Evolutionary conservation across 176 grass and related monocot genomes (phyloP), one percentile per base, ranked within the genome.

Genomic region (Saccharum spontaneum): DNA sequence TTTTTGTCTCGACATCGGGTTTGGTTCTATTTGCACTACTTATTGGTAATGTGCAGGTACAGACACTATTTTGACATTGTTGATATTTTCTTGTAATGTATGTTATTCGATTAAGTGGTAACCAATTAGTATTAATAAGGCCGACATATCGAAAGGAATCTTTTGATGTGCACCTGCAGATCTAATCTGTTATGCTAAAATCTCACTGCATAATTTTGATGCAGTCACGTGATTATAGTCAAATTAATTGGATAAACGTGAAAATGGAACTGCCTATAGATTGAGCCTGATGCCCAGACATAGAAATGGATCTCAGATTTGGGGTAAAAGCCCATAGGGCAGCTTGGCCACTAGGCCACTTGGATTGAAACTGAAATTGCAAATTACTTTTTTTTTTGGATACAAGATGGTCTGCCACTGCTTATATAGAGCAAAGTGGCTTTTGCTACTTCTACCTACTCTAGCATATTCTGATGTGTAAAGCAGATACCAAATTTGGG

Each of bases 1-100:
- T 87, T 87, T 95, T 83, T 86, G 91, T 98, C 70, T 89, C 97
- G 14, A 86, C 90, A 81, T 88, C 89, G 10, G 97, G 93, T 65
- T 91, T 98, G 80, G 89, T 98, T 84, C 91, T 98, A 55, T 98
- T 98, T 87, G 93, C 97, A 69, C 93, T 95, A 82, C 97, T 98
- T 65, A 98, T 98, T 20, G 93, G 97, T 85, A 98, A 98, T 71
- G 94, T 98, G 75, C 97, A 98, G 97, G 97, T 98, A 92, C 17
- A 77, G 28, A 31, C 40, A 31, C 6, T 57, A 36, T 28, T 64
- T 84, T 85, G 61, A 52, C 28, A 68, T 67, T 30, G 46, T 55
- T 36, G 10, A 0, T 17, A 70, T 70, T 78, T 67, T 41, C 7
- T 68, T 85, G 5, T 72, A 20, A 68, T 68, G 30, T 18, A n/a